These are phyloP conservation scores for Kondoa malvinella DNA, from an alignment of 768 basidiomycete species.

Conservation along the genomic window DNA sequence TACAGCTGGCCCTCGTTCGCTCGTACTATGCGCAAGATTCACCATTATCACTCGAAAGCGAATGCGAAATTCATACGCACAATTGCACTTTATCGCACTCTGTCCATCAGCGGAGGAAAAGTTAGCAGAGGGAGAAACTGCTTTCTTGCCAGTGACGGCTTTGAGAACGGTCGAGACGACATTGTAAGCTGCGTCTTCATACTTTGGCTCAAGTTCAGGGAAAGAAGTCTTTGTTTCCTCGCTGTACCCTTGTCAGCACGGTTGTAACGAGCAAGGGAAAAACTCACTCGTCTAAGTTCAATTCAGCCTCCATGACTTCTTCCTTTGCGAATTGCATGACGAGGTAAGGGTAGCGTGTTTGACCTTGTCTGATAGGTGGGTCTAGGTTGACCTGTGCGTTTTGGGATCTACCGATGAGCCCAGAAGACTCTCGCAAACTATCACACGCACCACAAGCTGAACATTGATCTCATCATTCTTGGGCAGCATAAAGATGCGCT, in stretches of 20 bases:
- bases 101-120: slow-evolving; percentile 59
- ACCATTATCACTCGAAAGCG: neutral
- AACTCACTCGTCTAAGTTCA: slow-evolving; percentile 77
- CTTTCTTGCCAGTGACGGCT: slow-evolving; percentile 73
- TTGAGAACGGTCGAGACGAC: slow-evolving; percentile 89
- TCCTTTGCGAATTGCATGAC: slow-evolving; percentile 97
- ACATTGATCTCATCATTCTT: slow-evolving; percentile 86
- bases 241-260: slow-evolving; percentile 16
- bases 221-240: slow-evolving; percentile 37
- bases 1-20: slow-evolving; percentile 93
- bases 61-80: slow-evolving; percentile 35
- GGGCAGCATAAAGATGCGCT: slow-evolving; percentile 75
- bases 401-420: slow-evolving; percentile 8
- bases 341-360: slow-evolving; percentile 90
- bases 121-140: slow-evolving; percentile 70
- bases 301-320: slow-evolving; percentile 87
- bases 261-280: slow-evolving; percentile 10
- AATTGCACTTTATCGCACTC: slow-evolving; percentile 89
- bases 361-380: slow-evolving; percentile 90
- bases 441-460: slow-evolving; percentile 62
- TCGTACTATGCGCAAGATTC: slow-evolving; percentile 31
- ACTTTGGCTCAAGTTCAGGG: slow-evolving; percentile 67
- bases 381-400: slow-evolving; percentile 61
- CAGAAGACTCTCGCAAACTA: neutral
- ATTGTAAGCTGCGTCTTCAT: slow-evolving; percentile 87